phyloP scores from a whole-genome alignment of 805 yeast species.

The Saccharomyces mikatae region DNA sequence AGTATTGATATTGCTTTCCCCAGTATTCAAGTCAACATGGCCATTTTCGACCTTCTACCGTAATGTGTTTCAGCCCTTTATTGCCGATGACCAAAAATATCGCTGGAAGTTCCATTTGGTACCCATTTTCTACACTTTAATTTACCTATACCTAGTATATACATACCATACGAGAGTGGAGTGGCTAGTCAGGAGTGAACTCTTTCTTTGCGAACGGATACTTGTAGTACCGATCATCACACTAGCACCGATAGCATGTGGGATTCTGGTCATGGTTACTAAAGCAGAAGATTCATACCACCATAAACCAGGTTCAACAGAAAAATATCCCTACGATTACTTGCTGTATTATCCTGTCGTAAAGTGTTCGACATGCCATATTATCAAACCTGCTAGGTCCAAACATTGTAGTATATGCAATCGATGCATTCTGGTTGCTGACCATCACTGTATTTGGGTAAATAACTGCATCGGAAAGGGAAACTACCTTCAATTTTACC shows the following conservation, averaged over 20 bases:
- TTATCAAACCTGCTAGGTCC: conserved; percentile 62
- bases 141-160: conserved; percentile 17
- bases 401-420: conserved; percentile 69
- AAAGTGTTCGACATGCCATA: conserved; percentile 50
- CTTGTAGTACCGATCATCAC: conserved; percentile 19
- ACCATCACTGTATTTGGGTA: conserved; percentile 68
- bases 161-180: conserved; percentile 12
- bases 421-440: conserved; percentile 54
- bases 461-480: conserved; percentile 68
- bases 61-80: conserved; percentile 19
- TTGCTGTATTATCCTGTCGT: conserved; percentile 44
- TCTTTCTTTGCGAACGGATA: conserved; percentile 14
- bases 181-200: conserved; percentile 6
- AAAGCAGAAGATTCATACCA: conserved; percentile 11
- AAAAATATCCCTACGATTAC: conserved; percentile 37
- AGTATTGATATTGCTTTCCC: conserved; percentile 21
- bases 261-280: conserved; percentile 15
- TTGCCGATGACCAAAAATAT: conserved; percentile 15
- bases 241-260: conserved; percentile 12
- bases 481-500: conserved; percentile 54
- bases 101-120: conserved; percentile 25
- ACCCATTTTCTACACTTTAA: conserved; percentile 22
- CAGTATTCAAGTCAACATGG: conserved; percentile 12
- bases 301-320: conserved; percentile 1
- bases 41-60: conserved; percentile 22